Evolutionary conservation across 495 filamentous ascomycete species (phyloP).

Genomic region (Hyphodiscus hymeniophilus): DNA sequence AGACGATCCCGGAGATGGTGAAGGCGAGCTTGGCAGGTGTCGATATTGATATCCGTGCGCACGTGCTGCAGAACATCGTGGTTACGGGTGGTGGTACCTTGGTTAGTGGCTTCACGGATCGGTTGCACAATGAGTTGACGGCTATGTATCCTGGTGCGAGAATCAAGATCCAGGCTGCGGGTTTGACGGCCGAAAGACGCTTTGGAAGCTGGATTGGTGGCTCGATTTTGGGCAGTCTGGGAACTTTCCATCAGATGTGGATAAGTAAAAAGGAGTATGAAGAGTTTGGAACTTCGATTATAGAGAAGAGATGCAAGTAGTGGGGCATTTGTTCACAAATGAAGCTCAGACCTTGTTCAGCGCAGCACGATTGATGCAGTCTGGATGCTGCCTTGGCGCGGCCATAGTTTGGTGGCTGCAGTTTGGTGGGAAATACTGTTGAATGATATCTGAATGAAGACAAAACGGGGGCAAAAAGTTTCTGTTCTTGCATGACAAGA

Average conservation of each 20-base stretch:
- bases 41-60: constrained; percentile 81
- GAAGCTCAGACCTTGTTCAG: too few species aligned
- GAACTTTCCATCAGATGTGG: constrained; percentile 99
- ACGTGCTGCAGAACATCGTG: constrained; percentile 80
- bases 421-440: too few species aligned
- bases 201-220: constrained; percentile 95
- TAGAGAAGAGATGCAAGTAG: constrained; percentile 76
- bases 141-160: constrained; percentile 69
- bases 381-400: too few species aligned
- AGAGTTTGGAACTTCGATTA: constrained; percentile 61
- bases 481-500: constrained; percentile 1
- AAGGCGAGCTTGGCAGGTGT: constrained; percentile 66
- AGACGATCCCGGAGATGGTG: constrained; percentile 73
- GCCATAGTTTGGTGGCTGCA: too few species aligned
- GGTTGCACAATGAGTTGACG: constrained; percentile 74
- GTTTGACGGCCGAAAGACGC: constrained; percentile 75
- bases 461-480: neutral
- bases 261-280: constrained; percentile 81
- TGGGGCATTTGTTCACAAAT: too few species aligned
- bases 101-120: constrained; percentile 82
- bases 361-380: too few species aligned
- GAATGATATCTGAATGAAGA: neutral
- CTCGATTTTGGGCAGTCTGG: constrained; percentile 90
- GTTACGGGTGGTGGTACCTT: constrained; percentile 82
- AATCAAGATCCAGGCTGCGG: constrained; percentile 76